These are phyloP conservation scores for Aspergillus sclerotiicarbonarius DNA, from an alignment of 495 filamentous ascomycete species.

Conservation along the genomic window DNA sequence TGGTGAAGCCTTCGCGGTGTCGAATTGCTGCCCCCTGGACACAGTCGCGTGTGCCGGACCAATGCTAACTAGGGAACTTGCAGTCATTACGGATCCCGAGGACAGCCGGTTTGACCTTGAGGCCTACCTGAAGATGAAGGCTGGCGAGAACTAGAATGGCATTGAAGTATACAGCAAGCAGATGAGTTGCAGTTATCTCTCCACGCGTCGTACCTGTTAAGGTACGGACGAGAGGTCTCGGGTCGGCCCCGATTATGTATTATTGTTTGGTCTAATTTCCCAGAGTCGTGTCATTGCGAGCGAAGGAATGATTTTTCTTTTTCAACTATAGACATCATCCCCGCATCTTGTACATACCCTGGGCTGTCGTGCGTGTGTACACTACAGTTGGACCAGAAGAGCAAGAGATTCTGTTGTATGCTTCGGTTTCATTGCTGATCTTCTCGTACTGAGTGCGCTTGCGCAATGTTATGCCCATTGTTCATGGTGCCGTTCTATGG, in stretches of 20 bases:
- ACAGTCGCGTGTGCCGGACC: slow-evolving; percentile 1
- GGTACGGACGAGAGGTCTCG: slow-evolving; percentile 41
- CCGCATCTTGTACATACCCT: slow-evolving; percentile 51
- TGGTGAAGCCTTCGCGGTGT: not conserved
- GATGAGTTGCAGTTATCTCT: slow-evolving; percentile 30
- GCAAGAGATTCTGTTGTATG: slow-evolving; percentile 46
- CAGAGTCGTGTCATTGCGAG: slow-evolving; percentile 48
- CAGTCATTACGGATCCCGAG: slow-evolving; percentile 81
- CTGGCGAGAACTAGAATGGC: slow-evolving; percentile 49
- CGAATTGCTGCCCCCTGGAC: slow-evolving; percentile 3
- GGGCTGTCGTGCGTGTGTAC: slow-evolving; percentile 47
- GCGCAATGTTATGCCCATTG: slow-evolving; percentile 6
- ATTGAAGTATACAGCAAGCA: slow-evolving; percentile 29
- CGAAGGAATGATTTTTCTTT: slow-evolving; percentile 45
- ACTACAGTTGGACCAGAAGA: slow-evolving; percentile 48
- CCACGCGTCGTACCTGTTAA: slow-evolving; percentile 37
- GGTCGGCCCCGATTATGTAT: slow-evolving; percentile 45
- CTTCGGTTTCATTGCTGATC: slow-evolving; percentile 28
- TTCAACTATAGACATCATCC: slow-evolving; percentile 47
- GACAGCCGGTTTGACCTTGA: slow-evolving; percentile 90
- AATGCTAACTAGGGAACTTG: slow-evolving; percentile 22
- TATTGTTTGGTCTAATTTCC: slow-evolving; percentile 50
- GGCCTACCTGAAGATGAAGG: slow-evolving; percentile 68
- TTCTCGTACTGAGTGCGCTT: slow-evolving; percentile 14
- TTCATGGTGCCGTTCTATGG: slow-evolving; percentile 15